phyloP scores from a whole-genome alignment of 2,329 filamentous ascomycete genomes.

The Fusarium torreyae region DNA sequence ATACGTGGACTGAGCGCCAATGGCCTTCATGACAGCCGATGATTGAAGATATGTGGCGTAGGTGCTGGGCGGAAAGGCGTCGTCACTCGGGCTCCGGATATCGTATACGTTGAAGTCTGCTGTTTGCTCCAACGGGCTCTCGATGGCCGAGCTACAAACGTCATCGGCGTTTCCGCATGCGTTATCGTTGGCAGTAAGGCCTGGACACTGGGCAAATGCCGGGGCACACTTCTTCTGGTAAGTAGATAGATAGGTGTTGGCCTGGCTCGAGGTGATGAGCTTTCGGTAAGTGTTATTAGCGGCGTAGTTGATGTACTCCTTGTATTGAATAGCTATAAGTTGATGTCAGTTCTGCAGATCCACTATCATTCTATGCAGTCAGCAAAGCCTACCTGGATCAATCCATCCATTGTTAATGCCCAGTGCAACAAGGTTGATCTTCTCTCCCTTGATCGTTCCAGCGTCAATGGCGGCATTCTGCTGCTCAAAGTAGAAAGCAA shows the following conservation, averaged over 20 bases:
- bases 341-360: not conserved
- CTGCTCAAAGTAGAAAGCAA: conserved; percentile 67
- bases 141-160: conserved; percentile 41
- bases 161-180: conserved; percentile 49
- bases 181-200: conserved; percentile 32
- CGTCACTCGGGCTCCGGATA: conserved; percentile 53
- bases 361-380: not conserved
- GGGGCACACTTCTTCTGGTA: conserved; percentile 48
- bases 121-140: conserved; percentile 32
- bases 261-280: conserved; percentile 41
- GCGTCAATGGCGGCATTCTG: conserved; percentile 68
- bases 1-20: conserved; percentile 42
- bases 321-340: conserved; percentile 43
- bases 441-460: conserved; percentile 58
- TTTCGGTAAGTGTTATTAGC: conserved; percentile 54
- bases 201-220: conserved; percentile 45
- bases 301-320: conserved; percentile 52
- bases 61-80: conserved; percentile 37
- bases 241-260: conserved; percentile 46
- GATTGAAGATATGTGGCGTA: conserved; percentile 36
- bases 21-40: conserved; percentile 34
- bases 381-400: conserved; percentile 55
- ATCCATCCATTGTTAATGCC: conserved; percentile 72
- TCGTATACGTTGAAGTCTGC: conserved; percentile 63
- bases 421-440: conserved; percentile 65